These are phyloP conservation scores for Amauroascus verrucosus DNA, from an alignment of 2,329 filamentous ascomycete genomes.

Conservation along the genomic window DNA sequence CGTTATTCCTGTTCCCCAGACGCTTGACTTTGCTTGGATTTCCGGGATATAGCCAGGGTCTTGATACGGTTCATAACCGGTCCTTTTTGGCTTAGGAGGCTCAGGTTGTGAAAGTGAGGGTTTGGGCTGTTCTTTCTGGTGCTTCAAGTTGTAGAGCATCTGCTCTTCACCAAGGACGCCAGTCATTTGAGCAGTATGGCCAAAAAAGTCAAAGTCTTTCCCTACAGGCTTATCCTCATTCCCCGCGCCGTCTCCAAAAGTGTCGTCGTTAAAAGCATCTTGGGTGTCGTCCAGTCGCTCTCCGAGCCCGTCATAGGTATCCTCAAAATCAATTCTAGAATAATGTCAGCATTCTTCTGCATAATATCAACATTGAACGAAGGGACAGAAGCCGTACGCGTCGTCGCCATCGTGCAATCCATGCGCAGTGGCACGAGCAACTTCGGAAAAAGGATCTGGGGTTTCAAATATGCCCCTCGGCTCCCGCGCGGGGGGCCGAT, in stretches of 20 bases:
- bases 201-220: slow-evolving; percentile 96
- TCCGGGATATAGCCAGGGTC: slow-evolving; percentile 77
- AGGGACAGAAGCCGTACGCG: slow-evolving; percentile 35
- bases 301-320: slow-evolving; percentile 91
- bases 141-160: slow-evolving; percentile 66
- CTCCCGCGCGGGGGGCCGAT: slow-evolving; percentile 57
- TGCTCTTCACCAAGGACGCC: slow-evolving; percentile 86
- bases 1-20: slow-evolving; percentile 72
- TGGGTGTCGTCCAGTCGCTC: slow-evolving; percentile 83
- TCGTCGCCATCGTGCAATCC: slow-evolving; percentile 45
- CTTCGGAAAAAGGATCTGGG: slow-evolving; percentile 77
- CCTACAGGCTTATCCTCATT: slow-evolving; percentile 51
- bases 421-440: slow-evolving; percentile 49
- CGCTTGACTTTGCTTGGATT: slow-evolving; percentile 80
- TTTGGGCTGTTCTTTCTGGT: slow-evolving; percentile 30
- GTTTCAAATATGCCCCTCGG: slow-evolving; percentile 68
- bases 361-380: background rate
- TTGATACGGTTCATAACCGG: slow-evolving; percentile 86
- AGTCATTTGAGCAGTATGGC: slow-evolving; percentile 77
- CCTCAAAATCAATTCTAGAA: slow-evolving; percentile 72
- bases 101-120: slow-evolving; percentile 28
- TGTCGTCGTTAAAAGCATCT: slow-evolving; percentile 94
- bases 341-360: background rate
- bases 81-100: slow-evolving; percentile 53
- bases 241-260: slow-evolving; percentile 55